Percentiles rank a stretch among this genome's conserved stretches.
phyloP scores from a whole-genome alignment of 176 grass and related monocot species.

The Pharus latifolius region DNA sequence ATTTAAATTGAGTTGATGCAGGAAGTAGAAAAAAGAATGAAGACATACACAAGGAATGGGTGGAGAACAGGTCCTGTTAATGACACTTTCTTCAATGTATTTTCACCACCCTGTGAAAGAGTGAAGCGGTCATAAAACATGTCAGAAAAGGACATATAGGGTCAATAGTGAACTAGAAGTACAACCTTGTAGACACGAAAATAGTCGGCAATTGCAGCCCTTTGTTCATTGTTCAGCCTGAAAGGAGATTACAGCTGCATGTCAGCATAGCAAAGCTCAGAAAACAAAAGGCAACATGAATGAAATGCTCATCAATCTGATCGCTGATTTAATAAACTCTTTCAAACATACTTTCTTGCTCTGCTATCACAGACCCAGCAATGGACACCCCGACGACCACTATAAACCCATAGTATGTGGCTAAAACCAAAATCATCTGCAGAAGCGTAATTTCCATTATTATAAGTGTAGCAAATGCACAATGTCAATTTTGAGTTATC shows the following conservation, averaged over 20 bases:
- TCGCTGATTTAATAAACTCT: not conserved
- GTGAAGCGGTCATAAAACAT: not conserved
- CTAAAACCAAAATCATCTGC: constrained; percentile 95
- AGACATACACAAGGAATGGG: constrained; percentile 75
- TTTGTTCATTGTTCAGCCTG: constrained; percentile 88
- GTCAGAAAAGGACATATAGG: not conserved
- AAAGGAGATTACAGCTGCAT: constrained; percentile 2
- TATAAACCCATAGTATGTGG: constrained; percentile 95
- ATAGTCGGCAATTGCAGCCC: constrained; percentile 78
- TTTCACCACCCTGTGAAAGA: constrained; percentile 66
- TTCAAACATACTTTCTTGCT: constrained; percentile 64
- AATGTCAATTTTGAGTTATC: not conserved
- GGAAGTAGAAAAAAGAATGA: not conserved
- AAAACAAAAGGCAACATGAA: not conserved
- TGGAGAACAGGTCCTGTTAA: constrained; percentile 66
- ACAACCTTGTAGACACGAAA: constrained; percentile 81
- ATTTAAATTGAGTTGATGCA: not conserved
- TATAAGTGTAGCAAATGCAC: not conserved
- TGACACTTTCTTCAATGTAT: constrained; percentile 69
- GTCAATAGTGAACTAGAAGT: constrained; percentile 1
- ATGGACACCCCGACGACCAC: constrained; percentile 92
- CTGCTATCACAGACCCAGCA: constrained; percentile 95
- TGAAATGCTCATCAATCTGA: no score
- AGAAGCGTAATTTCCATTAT: not conserved
- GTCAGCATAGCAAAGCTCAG: not conserved